Conservation (phyloP, 257 asterid species). For the Solanum verrucosum region DNA sequence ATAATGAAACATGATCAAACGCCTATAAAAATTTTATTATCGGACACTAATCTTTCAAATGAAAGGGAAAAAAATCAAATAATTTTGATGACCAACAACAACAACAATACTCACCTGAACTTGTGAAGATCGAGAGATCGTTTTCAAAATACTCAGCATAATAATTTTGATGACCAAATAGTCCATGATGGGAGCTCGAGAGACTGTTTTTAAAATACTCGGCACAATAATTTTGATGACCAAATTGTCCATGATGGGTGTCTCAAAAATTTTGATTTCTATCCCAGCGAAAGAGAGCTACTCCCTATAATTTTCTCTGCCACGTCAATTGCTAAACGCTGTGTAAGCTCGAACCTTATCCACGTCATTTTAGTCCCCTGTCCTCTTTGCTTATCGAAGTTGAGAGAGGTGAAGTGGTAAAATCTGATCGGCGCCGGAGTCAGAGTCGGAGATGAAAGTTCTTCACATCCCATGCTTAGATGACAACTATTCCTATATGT, state of each 20-base stretch:
- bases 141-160: no score
- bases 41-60: no score
- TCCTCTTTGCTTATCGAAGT: not conserved
- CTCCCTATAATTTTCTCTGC: not conserved
- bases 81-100: no score
- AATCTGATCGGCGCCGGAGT: not conserved
- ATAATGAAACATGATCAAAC: no score
- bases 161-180: no score
- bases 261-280: not conserved
- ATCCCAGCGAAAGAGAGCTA: not conserved
- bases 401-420: not conserved
- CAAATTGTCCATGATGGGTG: not conserved
- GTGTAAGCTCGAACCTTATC: not conserved
- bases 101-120: no score
- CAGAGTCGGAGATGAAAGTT: conserved; percentile 38
- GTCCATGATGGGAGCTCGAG: not conserved
- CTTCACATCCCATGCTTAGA: conserved; percentile 63
- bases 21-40: not conserved
- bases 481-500: conserved; percentile 65
- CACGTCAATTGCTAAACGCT: not conserved
- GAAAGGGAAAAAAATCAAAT: no score
- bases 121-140: no score
- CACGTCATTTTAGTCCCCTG: not conserved
- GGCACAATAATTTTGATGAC: no score
- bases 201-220: no score